Percentiles rank a stretch among this genome's conserved stretches.
Evolutionary conservation across 768 basidiomycete species (phyloP).

Genomic region (Ramaria sp.): DNA sequence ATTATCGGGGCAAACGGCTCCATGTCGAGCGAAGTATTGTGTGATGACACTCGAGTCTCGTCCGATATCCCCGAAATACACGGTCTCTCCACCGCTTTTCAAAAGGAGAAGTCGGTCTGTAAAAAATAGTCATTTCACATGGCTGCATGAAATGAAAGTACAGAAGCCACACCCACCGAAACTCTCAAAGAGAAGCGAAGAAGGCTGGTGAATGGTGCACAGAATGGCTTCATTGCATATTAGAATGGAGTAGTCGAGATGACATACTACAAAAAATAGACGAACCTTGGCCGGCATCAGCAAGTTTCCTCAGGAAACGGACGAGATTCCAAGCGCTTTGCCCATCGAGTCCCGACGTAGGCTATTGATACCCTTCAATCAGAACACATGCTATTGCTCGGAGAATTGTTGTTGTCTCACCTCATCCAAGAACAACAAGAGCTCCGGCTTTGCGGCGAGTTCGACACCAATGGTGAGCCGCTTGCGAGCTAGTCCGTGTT

Average conservation of each 20-base stretch:
- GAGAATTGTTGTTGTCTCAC: slow-evolving; percentile 26
- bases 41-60: slow-evolving; percentile 55
- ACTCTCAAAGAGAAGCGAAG: slow-evolving; percentile 75
- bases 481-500: slow-evolving; percentile 21
- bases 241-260: background rate
- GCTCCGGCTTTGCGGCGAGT: slow-evolving; percentile 49
- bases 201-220: slow-evolving; percentile 87
- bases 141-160: slow-evolving; percentile 29
- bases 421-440: slow-evolving; percentile 60
- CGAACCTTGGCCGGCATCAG: slow-evolving; percentile 62
- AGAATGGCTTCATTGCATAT: slow-evolving; percentile 45
- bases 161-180: slow-evolving; percentile 40
- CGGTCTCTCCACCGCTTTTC: slow-evolving; percentile 76
- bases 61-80: slow-evolving; percentile 91
- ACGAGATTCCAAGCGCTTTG: slow-evolving; percentile 75
- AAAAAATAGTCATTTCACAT: slow-evolving; percentile 16
- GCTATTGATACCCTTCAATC: slow-evolving; percentile 16
- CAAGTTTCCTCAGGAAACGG: slow-evolving; percentile 73
- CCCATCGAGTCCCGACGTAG: slow-evolving; percentile 47
- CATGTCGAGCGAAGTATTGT: slow-evolving; percentile 66
- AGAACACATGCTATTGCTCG: slow-evolving; percentile 18
- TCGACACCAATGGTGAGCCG: slow-evolving; percentile 46
- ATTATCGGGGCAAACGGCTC: slow-evolving; percentile 62
- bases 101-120: slow-evolving; percentile 30
- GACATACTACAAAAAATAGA: background rate